These are phyloP conservation scores for Phaffomyces opuntiae DNA, from an alignment of 805 yeast genomes.

Conservation along the genomic window DNA sequence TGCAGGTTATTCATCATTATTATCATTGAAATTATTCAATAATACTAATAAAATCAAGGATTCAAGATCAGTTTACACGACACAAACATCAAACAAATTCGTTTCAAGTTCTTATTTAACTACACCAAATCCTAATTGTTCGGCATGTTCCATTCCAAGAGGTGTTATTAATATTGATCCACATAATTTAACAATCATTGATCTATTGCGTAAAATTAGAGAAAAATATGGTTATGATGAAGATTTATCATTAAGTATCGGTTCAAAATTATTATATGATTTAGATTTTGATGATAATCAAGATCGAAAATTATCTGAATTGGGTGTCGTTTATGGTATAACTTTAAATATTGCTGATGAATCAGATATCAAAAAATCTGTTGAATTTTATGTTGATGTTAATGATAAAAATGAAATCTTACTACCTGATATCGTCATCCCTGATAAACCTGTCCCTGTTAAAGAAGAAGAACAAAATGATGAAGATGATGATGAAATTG, in stretches of 20 bases:
- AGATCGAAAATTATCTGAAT: constrained; percentile 36
- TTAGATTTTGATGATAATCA: constrained; percentile 81
- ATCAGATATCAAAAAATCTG: constrained; percentile 53
- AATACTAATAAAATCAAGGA: constrained; percentile 24
- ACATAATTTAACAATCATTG: constrained; percentile 31
- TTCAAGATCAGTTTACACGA: constrained; percentile 45
- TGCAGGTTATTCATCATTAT: constrained; percentile 79
- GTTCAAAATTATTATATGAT: constrained; percentile 62
- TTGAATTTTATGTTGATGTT: constrained; percentile 50
- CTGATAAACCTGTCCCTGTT: constrained; percentile 18
- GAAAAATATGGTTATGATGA: constrained; percentile 47
- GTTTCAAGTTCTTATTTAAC: constrained; percentile 56
- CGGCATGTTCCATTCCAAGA: constrained; percentile 53
- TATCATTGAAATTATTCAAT: constrained; percentile 51
- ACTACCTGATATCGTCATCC: constrained; percentile 30
- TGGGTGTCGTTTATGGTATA: constrained; percentile 56
- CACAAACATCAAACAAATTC: constrained; percentile 51
- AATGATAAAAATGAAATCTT: constrained; percentile 15
- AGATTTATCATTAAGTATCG: constrained; percentile 50
- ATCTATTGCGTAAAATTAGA: constrained; percentile 45
- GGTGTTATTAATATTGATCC: constrained; percentile 38
- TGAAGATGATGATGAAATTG: constrained; percentile 16
- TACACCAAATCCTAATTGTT: constrained; percentile 64
- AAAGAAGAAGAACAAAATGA: constrained; percentile 20
- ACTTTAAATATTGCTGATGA: constrained; percentile 74